phyloP scores from a whole-genome alignment of 345 rosid species.

The Bruguiera gymnorhiza region DNA sequence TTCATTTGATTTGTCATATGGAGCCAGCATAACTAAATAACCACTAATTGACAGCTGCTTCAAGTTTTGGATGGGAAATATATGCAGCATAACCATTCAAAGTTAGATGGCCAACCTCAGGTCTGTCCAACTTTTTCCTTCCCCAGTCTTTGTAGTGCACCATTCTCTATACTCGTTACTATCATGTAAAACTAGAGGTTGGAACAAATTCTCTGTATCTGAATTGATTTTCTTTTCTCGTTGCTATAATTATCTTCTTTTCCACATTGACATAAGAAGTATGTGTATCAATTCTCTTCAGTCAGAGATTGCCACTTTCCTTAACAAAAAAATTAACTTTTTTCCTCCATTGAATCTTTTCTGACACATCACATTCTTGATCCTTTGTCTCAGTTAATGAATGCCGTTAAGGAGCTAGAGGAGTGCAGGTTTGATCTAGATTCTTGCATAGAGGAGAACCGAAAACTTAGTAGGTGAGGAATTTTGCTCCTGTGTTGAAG shows the following conservation, averaged over 20 bases:
- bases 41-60: conserved; percentile 45
- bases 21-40: conserved; percentile 4
- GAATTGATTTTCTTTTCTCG: conserved; percentile 10
- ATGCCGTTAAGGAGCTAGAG: conserved; percentile 57
- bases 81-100: conserved; percentile 36
- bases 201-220: not conserved
- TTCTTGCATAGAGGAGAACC: conserved; percentile 78
- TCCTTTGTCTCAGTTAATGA: conserved; percentile 51
- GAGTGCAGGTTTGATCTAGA: conserved; percentile 61
- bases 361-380: no score
- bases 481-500: conserved; percentile 23
- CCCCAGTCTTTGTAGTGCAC: conserved; percentile 4
- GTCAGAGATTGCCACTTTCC: conserved; percentile 49
- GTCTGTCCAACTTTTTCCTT: conserved; percentile 33
- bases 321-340: not conserved
- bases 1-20: conserved; percentile 11
- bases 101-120: conserved; percentile 43
- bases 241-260: no score
- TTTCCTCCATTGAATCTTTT: no score
- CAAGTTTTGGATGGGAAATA: conserved; percentile 56
- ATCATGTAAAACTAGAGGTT: not conserved
- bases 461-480: conserved; percentile 64
- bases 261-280: conserved; percentile 30
- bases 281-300: conserved; percentile 38
- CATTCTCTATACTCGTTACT: not conserved